These are phyloP conservation scores for Xylaria polymorpha DNA, from an alignment of 2,329 filamentous ascomycete genomes.

Conservation along the genomic window DNA sequence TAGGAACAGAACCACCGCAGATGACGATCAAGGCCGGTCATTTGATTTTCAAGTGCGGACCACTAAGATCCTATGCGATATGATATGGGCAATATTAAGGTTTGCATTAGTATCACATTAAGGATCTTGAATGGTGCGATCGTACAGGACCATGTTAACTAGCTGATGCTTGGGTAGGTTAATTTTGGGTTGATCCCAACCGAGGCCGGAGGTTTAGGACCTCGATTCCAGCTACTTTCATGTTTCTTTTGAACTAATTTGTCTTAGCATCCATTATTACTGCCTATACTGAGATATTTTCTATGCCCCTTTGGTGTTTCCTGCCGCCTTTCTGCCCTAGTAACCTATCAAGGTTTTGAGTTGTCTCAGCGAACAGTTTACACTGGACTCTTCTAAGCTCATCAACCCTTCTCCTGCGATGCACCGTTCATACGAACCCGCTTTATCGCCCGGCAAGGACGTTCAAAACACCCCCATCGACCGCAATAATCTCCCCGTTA, in stretches of 20 bases:
- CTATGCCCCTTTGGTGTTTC: too few relatives aligned
- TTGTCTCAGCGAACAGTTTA: background rate
- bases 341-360: background rate
- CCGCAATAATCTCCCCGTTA: slow-evolving; percentile 63
- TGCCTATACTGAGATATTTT: background rate
- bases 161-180: background rate
- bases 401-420: background rate
- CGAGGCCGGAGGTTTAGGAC: background rate
- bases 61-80: background rate
- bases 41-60: background rate
- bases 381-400: background rate
- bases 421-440: background rate
- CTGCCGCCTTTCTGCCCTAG: background rate
- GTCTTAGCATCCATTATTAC: background rate
- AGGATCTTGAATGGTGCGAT: slow-evolving; percentile 8
- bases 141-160: background rate
- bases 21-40: slow-evolving; percentile 7
- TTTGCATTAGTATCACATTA: slow-evolving; percentile 17
- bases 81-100: slow-evolving; percentile 8
- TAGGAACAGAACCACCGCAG: background rate
- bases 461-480: slow-evolving; percentile 62
- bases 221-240: background rate
- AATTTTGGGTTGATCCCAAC: background rate
- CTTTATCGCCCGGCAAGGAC: slow-evolving; percentile 50
- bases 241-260: background rate